Base-by-base conservation (phyloP, 2,329 filamentous ascomycete species). In the Macrophomina tecta region DNA sequence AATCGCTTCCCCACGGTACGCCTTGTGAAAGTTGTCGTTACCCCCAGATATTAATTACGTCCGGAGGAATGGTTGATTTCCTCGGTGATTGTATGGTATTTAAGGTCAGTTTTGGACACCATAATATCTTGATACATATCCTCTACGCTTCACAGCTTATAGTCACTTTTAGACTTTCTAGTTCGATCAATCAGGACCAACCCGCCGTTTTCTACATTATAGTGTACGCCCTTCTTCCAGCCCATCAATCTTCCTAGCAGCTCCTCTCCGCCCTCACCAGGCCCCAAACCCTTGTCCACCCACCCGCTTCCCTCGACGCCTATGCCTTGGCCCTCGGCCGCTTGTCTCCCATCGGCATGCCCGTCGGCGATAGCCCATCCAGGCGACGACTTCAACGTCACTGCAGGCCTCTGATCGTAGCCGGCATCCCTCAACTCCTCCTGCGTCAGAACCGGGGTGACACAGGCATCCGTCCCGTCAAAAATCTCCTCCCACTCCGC, bases 401-500 rank as follows among this genome's bases (percentile, higher is more conserved):
- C 90, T 1, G 85, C 80, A 1, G 91, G 91, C 68, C 91, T 80
- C 79, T 92, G 90, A 70, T 93, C 90, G 55, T 89, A 88, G 0
- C 84, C 84, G 23, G 76, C 80, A n/a, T 76, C 70, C 73, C 92
- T 87, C 51, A 97, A 82, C 79, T 97, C 93, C 0, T 72, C 74
- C 70, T 93, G 91, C 40, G 89, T 89, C 49, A 97, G 81, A 1
- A 98, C 91, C 0, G 94, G 94, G n/a, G 92, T 93, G 69, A 91
- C 93, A 77, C 94, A 98, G 1, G 94, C 94, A 80, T 98, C 94
- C 0, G 91, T 95, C 11, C 91, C 92, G 76, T 97, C 92, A 76
- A 97, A 98, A 5, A 97, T 82, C 3, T 68, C 76, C 79, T 97
- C 94, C 94, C 94, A 98, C 76, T 97, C 90, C 0, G 79, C 75